Base-by-base conservation (phyloP, 1,284 basidiomycete species). In the Ceratobasidium sp. region DNA sequence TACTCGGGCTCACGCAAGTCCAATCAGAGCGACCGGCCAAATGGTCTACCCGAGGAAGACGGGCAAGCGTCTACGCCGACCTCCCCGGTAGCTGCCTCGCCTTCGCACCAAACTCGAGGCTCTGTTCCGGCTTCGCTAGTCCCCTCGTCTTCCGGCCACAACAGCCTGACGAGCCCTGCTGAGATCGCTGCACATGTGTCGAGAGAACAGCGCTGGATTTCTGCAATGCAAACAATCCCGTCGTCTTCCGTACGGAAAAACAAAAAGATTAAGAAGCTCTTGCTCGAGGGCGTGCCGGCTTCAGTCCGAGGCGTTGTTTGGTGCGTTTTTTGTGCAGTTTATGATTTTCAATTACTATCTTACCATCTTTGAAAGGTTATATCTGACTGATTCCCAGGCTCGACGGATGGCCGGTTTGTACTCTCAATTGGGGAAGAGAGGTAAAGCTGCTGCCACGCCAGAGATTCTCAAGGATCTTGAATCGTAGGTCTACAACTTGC, bases 281-380 rank as follows among this genome's bases (percentile, higher is more conserved):
- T 97, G 18, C 85, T 92, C 61, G 95, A 96, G 51, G 91, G 93
- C 26, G 93, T 98, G 0, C 97, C 97, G 0, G 90, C 93, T 1
- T 94, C 92, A 7, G 92, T 97, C 20, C 88, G 96, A 28, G 96
- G 95, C 78, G 89, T 92, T 49, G 94, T 97, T 1, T 97, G 95
- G 95, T 81, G 60, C 9, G 79, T 58, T 44, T 55, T 1, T 18
- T 55, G 33, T 18, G 26, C 12, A 26, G 53, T n/a, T 39, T 28
- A 33, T n/a, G 28, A 1, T 53, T 15, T 26, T 40, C 13, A 20
- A 26, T 23, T 53, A n/a, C 28, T 55, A 40, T n/a, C 39, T 18
- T 61, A 60, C n/a, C 40, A 56, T 4, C 55, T 61, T 55, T 39
- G 40, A 49, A 40, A 80, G 80, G 80, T 91, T 91, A 64, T 93